These are phyloP conservation scores for Novymonas esmeraldas DNA, from an alignment of 208 protist genomes.

Conservation along the genomic window DNA sequence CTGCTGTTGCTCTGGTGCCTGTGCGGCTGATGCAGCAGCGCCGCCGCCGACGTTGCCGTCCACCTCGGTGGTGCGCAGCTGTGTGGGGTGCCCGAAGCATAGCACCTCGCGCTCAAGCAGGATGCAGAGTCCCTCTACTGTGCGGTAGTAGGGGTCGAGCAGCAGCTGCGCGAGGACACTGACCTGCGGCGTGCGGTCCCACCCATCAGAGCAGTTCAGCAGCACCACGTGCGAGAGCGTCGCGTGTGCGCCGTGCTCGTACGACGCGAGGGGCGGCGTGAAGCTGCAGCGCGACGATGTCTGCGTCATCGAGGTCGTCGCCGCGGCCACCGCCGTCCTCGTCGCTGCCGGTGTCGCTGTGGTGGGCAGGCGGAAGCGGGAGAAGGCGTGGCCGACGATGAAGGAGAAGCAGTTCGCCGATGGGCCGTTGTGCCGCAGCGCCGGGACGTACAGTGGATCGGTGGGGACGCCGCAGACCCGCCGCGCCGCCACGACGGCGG, in stretches of 20 bases:
- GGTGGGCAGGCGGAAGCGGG: conserved; percentile 16
- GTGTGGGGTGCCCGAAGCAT: conserved; percentile 81
- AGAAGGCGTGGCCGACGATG: conserved; percentile 40
- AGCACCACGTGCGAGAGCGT: conserved; percentile 27
- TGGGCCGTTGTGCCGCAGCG: conserved; percentile 26
- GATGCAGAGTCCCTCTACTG: conserved; percentile 87
- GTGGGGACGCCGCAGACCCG: conserved; percentile 48
- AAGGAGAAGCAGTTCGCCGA: conserved; percentile 34
- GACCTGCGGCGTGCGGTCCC: conserved; percentile 93
- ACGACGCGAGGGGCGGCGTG: conserved; percentile 21
- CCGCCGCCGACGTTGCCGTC: conserved; percentile 25
- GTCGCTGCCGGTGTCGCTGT: neutral
- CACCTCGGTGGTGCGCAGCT: conserved; percentile 22
- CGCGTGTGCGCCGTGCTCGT: conserved; percentile 17
- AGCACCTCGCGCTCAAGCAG: conserved; percentile 95
- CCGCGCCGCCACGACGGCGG: conserved; percentile 46
- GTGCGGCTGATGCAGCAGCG: neutral
- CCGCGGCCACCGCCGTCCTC: conserved; percentile 8
- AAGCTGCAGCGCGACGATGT: no score
- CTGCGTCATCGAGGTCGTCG: no score
- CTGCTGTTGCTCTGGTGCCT: neutral
- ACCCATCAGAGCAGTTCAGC: conserved; percentile 91
- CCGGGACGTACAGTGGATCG: conserved; percentile 47
- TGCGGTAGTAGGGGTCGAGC: conserved; percentile 94
- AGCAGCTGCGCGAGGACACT: conserved; percentile 77